These are phyloP conservation scores for Citrus australasica DNA, from an alignment of 345 rosid genomes.

Conservation along the genomic window DNA sequence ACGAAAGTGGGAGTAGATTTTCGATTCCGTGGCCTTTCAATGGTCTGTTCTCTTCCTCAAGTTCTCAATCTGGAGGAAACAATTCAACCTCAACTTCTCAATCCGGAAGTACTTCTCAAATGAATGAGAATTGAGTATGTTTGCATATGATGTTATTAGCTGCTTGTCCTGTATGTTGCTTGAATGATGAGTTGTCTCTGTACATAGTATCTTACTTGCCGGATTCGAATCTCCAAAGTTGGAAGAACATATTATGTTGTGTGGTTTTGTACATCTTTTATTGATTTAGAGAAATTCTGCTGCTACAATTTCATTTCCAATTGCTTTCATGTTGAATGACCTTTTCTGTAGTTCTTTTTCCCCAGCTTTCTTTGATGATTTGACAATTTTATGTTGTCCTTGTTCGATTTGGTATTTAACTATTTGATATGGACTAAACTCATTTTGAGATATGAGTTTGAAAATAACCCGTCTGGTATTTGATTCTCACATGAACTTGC, in stretches of 20 bases:
- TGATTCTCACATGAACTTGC: neutral
- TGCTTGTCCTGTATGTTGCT: constrained; percentile 7
- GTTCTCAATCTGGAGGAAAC: constrained; percentile 43
- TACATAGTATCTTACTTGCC: constrained; percentile 23
- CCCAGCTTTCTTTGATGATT: constrained; percentile 3
- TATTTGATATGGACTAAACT: neutral
- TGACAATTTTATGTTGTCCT: neutral
- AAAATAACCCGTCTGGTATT: neutral
- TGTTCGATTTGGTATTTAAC: neutral
- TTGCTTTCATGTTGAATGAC: neutral
- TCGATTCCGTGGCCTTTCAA: constrained; percentile 79
- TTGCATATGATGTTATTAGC: constrained; percentile 3
- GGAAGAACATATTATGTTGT: constrained; percentile 13
- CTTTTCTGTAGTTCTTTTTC: neutral
- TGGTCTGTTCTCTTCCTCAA: constrained; percentile 65
- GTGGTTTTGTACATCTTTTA: constrained; percentile 5
- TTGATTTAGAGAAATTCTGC: neutral
- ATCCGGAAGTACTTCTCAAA: constrained; percentile 32
- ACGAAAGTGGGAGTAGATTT: constrained; percentile 63
- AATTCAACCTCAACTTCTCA: constrained; percentile 34
- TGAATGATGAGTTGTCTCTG: constrained; percentile 21
- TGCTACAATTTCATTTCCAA: neutral
- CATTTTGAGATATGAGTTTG: neutral
- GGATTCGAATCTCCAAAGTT: constrained; percentile 7
- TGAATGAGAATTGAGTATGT: constrained; percentile 36